Conservation (phyloP, 805 yeast genomes). For the Myxozyma lipomycoides region DNA sequence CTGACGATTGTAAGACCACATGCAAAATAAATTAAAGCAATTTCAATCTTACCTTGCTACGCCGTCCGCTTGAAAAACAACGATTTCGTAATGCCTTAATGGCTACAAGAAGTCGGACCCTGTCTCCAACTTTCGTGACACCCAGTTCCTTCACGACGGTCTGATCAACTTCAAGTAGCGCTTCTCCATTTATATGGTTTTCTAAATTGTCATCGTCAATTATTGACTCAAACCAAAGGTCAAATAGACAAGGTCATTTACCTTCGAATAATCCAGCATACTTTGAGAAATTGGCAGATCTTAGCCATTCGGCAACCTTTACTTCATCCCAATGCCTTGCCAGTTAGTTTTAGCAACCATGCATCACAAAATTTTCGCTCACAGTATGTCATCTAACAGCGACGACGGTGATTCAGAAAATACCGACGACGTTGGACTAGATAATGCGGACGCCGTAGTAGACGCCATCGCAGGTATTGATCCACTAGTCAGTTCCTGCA, state of each 20-base stretch:
- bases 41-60: background rate
- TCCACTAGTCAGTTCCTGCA: constrained; percentile 2
- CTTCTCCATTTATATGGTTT: constrained; percentile 54
- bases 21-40: background rate
- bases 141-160: constrained; percentile 69
- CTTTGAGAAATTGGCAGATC: constrained; percentile 32
- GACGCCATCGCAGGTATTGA: constrained; percentile 4
- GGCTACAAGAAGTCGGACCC: constrained; percentile 63
- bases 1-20: background rate
- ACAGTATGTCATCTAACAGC: constrained; percentile 16
- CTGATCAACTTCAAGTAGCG: constrained; percentile 58
- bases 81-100: constrained; percentile 46
- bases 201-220: constrained; percentile 30
- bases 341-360: background rate
- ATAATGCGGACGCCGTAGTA: constrained; percentile 8
- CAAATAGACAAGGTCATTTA: background rate
- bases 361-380: background rate
- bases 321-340: constrained; percentile 32
- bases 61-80: constrained; percentile 15
- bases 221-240: background rate
- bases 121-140: constrained; percentile 73
- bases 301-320: constrained; percentile 37
- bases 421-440: constrained; percentile 15
- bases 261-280: constrained; percentile 29
- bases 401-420: constrained; percentile 9